Percentiles rank a stretch among this genome's conserved stretches.
phyloP scores from a whole-genome alignment of 2,329 filamentous ascomycete genomes.

The Teratosphaeria zuluensis region DNA sequence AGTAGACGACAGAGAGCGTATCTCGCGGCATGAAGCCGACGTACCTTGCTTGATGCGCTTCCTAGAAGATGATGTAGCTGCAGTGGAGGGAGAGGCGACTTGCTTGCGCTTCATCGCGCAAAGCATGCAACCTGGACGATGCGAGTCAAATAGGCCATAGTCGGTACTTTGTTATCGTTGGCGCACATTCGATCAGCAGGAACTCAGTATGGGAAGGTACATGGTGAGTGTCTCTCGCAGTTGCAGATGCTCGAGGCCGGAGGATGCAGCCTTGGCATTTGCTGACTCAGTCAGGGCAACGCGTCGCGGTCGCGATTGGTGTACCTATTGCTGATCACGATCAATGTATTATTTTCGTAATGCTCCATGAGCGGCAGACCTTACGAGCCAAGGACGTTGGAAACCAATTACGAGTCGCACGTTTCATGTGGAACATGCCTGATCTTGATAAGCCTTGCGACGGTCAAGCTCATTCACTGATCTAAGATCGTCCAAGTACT shows the following conservation, averaged over 20 bases:
- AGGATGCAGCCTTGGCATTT: neutral
- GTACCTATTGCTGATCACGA: no score
- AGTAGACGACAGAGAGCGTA: neutral
- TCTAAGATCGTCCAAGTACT: no score
- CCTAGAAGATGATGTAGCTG: constrained; percentile 1
- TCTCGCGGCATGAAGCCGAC: neutral
- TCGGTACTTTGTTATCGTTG: neutral
- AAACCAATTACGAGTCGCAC: no score
- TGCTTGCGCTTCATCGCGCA: constrained; percentile 12
- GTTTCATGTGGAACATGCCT: no score
- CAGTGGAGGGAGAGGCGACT: neutral
- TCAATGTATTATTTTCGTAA: no score
- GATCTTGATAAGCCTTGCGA: no score
- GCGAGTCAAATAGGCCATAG: neutral
- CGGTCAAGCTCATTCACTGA: no score
- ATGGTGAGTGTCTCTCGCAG: neutral
- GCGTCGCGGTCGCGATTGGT: neutral
- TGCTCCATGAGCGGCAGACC: no score
- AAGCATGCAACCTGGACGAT: neutral
- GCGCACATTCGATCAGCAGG: neutral
- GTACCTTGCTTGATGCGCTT: constrained; percentile 5
- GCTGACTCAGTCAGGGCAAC: neutral
- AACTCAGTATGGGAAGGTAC: neutral
- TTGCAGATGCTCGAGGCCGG: neutral
- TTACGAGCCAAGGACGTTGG: no score